A percentile compares a stretch with the other conserved stretches of the same genome.
Evolutionary conservation across 345 rosid genomes (phyloP).

Genomic region (thale cress (Arabidopsis thaliana)): DNA sequence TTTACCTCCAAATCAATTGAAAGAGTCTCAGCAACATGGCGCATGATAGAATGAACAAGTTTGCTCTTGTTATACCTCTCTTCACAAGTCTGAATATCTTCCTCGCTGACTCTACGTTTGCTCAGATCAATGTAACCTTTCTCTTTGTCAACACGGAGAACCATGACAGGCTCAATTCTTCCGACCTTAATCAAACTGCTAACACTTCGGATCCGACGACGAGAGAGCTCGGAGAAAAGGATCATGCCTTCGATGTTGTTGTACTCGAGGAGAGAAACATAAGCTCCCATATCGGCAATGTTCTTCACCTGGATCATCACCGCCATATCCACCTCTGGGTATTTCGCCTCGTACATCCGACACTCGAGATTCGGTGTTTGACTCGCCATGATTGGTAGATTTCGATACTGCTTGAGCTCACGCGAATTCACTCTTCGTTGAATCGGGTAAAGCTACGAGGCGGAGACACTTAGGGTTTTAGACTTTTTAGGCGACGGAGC

Average conservation of each 20-base stretch:
- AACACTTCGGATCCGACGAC: slow-evolving; percentile 97
- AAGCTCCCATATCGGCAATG: slow-evolving; percentile 98
- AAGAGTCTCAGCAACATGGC: slow-evolving; percentile 94
- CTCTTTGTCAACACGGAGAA: slow-evolving; percentile 94
- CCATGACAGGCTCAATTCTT: slow-evolving; percentile 98
- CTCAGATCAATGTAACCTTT: slow-evolving; percentile 97
- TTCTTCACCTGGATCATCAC: slow-evolving; percentile 98
- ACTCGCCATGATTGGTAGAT: slow-evolving; percentile 52
- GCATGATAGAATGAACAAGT: slow-evolving; percentile 98
- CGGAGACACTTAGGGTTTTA: slow-evolving; percentile 40
- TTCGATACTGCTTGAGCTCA: neutral
- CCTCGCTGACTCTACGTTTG: slow-evolving; percentile 91
- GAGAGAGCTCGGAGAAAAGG: slow-evolving; percentile 97
- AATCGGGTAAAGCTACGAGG: neutral
- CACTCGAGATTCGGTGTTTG: slow-evolving; percentile 85
- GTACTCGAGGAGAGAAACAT: slow-evolving; percentile 93
- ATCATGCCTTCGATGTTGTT: slow-evolving; percentile 98
- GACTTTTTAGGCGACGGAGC: slow-evolving; percentile 41
- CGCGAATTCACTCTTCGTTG: neutral
- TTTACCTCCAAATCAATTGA: slow-evolving; percentile 87
- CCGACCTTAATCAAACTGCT: slow-evolving; percentile 95
- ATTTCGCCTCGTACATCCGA: slow-evolving; percentile 91
- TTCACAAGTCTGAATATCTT: slow-evolving; percentile 91
- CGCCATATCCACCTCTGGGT: slow-evolving; percentile 97
- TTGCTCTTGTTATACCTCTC: slow-evolving; percentile 99